Base-by-base conservation (phyloP, 257 asterid genomes). In the Cynanchum wilfordii region DNA sequence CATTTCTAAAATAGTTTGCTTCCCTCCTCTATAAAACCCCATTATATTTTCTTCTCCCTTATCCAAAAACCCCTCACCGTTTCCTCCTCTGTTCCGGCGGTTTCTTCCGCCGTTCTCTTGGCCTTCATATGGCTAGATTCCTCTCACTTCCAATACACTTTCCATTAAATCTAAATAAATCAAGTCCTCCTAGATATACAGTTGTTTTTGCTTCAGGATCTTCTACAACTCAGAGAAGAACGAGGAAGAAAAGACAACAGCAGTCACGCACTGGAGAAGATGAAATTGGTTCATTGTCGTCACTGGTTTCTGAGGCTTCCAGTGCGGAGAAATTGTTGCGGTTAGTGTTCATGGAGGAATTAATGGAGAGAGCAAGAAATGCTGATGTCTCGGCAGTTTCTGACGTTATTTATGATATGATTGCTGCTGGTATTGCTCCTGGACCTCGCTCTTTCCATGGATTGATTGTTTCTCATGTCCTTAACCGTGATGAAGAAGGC, bases 381-480 rank as follows among this genome's bases (percentile, higher is more conserved):
- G 96, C 88, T 38, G 89, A 87, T 80, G 80, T 80, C 13, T 68
- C 81, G 25, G 98, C 95, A 24, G 98, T 88, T 77, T 91, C 98
- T 58, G 93, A 87, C 52, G 96, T 94, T 69, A 87, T 94, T 44
- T 94, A 94, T 69, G 98, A 94, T 74, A 94, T 94, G 98, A 81
- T 91, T 82, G 97, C 98, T 29, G 97, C 98, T n/a, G 98, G 98
- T 54, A 82, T 94, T 59, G 83, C 83, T 45, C 98, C 97, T 70
- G 98, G 98, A 29, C 97, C 97, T 49, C 89, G 97, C 80, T 87
- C 98, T 27, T 94, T 91, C 75, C 98, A 94, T 66, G 98, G 96
- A 7, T 82, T 94, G 24, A 86, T 94, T 15, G 98, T 94, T 71
- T 82, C 98, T 5, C 84, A 94, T 77, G 96, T 85, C 67, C 96